Percentiles rank a stretch among this genome's conserved stretches.
phyloP scores from a whole-genome alignment of 2,329 filamentous ascomycete genomes.

The Alternaria arborescens region DNA sequence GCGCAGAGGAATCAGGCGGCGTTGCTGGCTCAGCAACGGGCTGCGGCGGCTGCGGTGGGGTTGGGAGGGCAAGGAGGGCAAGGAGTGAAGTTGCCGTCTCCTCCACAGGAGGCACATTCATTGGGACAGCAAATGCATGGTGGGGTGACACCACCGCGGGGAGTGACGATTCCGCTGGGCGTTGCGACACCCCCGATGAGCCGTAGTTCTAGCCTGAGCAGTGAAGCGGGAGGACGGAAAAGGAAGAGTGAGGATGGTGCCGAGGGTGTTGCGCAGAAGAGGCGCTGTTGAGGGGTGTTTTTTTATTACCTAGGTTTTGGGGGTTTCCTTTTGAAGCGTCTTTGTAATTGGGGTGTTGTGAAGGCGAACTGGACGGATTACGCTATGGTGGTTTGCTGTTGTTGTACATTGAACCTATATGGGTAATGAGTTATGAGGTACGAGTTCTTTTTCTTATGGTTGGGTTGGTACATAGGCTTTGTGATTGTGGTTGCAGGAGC shows the following conservation, averaged over 20 bases:
- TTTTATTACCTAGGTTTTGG: no score
- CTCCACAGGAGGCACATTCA: no score
- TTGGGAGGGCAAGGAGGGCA: background rate
- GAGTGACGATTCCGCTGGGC: background rate
- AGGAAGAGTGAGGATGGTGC: conserved; percentile 40
- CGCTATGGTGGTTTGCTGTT: background rate
- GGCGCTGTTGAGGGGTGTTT: conserved; percentile 21
- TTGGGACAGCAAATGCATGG: no score
- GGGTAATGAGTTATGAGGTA: background rate
- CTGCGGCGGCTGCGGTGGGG: background rate
- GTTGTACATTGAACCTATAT: background rate
- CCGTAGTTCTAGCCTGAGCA: conserved; percentile 36
- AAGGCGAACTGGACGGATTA: no score
- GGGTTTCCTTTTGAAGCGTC: no score
- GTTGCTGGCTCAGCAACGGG: conserved; percentile 24
- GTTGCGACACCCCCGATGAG: conserved; percentile 42
- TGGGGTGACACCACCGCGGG: no score
- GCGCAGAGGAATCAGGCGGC: conserved; percentile 37
- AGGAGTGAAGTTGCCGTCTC: no score
- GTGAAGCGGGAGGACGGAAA: conserved; percentile 31
- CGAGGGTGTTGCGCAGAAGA: conserved; percentile 26
- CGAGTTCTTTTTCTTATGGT: background rate
- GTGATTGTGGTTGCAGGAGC: background rate
- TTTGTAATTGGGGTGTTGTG: background rate
- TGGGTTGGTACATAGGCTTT: no score